Evolutionary conservation across 2,329 filamentous ascomycete species (phyloP), one percentile per base, ranked within the genome.

Genomic region (Epichloe elymi): DNA sequence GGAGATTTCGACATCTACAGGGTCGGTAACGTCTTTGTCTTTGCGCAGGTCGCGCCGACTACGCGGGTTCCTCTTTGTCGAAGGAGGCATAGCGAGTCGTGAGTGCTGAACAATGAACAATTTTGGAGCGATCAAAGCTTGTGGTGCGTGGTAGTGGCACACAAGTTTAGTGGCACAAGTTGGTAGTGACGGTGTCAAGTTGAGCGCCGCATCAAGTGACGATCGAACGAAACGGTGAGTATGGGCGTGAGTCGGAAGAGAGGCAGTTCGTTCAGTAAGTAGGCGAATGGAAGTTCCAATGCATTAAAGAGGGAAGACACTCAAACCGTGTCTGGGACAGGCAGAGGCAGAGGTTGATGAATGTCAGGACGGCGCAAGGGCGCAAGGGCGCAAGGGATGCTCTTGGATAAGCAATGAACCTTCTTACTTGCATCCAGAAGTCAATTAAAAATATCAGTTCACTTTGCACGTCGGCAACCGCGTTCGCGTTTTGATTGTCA

Each of bases 1-100:
- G 26, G 79, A 78, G 45, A 74, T 71, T 42, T 76, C 72, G 47
- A 63, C 67, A 43, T 76, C 70, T 41, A 59, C 55, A 41, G 62
- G 60, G 50, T 62, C 54, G 30, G 63, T 58, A 42, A 62, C 60
- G 43, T 66, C 62, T 49, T 63, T 62, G 57, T 65, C 64, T 55
- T 65, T 66, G 56, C 67, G 68, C 55, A 62, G 54, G 50, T 70
- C 68, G 59, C 68, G 67, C 55, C 67, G 67, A 54, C 59, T 60
- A 54, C 67, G 65, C 52, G 63, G 65, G 51, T 57, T 58, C 58
- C 67, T 62, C 58, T 68, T 70, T 44, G 63, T 61, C 49, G 67
- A 67, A 23, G 64, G 58, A 50, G 68, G 65, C 68, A 71, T 70
- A 36, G 26, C 26, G 42, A 40, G 17, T 7, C 40, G 23, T 41